phyloP scores from a whole-genome alignment of 345 rosid species.

The Stellera chamaejasme region DNA sequence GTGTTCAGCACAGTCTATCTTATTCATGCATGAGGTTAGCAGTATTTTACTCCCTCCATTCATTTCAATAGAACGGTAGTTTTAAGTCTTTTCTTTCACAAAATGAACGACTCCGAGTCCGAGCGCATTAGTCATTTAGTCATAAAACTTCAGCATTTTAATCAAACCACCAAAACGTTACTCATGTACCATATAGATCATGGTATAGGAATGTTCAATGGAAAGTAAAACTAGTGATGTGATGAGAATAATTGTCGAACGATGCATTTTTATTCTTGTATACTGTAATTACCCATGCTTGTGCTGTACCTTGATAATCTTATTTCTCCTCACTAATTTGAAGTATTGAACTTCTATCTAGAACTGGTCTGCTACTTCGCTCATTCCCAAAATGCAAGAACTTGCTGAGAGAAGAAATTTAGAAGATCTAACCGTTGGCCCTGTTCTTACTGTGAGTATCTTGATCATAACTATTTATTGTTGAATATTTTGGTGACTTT shows the following conservation, averaged over 20 bases:
- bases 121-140: not conserved
- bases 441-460: constrained; percentile 83
- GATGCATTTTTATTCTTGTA: too few species aligned
- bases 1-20: constrained; percentile 93
- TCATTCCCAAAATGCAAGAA: constrained; percentile 59
- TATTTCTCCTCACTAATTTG: not conserved
- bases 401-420: constrained; percentile 87
- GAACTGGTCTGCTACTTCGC: constrained; percentile 74
- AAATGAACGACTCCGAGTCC: too few species aligned
- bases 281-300: not conserved
- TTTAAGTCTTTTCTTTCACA: too few species aligned
- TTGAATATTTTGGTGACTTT: not conserved
- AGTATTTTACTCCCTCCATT: not conserved
- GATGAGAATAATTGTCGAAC: too few species aligned
- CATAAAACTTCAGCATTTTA: too few species aligned
- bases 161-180: too few species aligned
- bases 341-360: constrained; percentile 15
- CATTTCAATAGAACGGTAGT: too few species aligned
- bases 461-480: not conserved
- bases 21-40: constrained; percentile 92
- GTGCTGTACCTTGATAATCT: not conserved
- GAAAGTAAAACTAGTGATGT: too few species aligned
- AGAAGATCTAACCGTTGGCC: constrained; percentile 87
- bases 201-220: too few species aligned
- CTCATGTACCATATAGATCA: too few species aligned